Base-by-base conservation (phyloP, 768 basidiomycete species). In the Trametes cubensis region DNA sequence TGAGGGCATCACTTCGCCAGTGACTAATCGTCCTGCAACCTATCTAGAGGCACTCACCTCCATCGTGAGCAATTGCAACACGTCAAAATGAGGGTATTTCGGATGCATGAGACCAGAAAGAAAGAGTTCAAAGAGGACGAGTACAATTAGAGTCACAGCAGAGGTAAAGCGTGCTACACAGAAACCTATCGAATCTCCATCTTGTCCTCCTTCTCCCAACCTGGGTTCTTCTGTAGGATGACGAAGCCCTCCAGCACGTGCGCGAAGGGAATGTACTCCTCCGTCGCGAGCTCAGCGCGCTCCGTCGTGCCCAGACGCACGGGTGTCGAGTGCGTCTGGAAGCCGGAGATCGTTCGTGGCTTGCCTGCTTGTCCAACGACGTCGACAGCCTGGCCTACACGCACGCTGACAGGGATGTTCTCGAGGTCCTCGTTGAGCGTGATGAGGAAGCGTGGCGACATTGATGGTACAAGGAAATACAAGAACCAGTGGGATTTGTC, bases 401-500 rank as follows among this genome's bases (percentile, higher is more conserved):
- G 90, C 51, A 98, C 94, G 17, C 94, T 95, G 39, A 97, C 92
- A 2, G 94, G 90, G 58, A 87, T 79, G 72, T 82, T 87, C 67
- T 94, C 85, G 61, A 96, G 86, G 60, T 95, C 84, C 76, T 98
- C 96, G 76, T 96, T 88, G 20, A 99, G 86, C 0, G 95, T 97
- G 75, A 98, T 98, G 71, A 99, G 77, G 90, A 98, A 98, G 59
- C 95, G 88, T 39, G 97, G 97, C 78, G 94, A 96, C 97, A 99
- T 98, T 61, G 95, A 92, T 2, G 94, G 89, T 6, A 88, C 88
- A 28, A 98, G 84, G 84, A 95, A 95, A 79, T 92, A 99, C 59
- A 98, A 78, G 94, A 98, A 97, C 97, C 97, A 99, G 76, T 98
- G 97, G 67, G 92, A 90, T 75, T 89, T 95, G 72, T 95, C 94